phyloP scores from a whole-genome alignment of 208 protist species.

The Crithidia expoeki region DNA sequence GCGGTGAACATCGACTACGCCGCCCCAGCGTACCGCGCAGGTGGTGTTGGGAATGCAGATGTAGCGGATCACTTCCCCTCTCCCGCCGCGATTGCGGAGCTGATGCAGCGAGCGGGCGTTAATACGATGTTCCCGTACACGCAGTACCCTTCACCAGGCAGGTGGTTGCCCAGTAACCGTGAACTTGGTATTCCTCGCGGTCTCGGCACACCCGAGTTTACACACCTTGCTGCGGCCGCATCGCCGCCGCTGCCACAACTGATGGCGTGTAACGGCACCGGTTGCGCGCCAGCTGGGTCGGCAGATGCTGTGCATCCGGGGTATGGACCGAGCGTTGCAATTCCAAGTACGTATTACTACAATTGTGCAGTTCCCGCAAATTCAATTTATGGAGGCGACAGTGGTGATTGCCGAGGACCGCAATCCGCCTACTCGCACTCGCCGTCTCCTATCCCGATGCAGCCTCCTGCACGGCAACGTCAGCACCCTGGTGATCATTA shows the following conservation, averaged over 20 bases:
- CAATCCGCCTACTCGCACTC: background rate
- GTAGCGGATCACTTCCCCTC: conserved; percentile 4
- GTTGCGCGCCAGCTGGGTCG: background rate
- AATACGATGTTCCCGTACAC: background rate
- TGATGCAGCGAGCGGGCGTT: background rate
- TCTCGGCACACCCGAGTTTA: background rate
- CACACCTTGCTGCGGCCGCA: background rate
- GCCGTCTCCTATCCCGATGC: background rate
- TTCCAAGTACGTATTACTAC: background rate
- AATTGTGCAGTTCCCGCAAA: background rate
- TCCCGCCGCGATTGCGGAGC: conserved; percentile 5
- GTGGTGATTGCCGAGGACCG: background rate
- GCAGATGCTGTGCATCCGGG: background rate
- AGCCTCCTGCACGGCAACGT: background rate
- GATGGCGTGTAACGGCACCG: background rate
- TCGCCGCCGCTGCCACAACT: background rate
- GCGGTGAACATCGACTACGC: background rate
- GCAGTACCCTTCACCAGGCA: background rate
- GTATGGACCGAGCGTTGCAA: background rate
- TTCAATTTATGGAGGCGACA: background rate
- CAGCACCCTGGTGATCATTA: background rate
- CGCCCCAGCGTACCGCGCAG: background rate
- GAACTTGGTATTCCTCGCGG: background rate
- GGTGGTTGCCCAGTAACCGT: background rate
- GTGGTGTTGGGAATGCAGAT: background rate